Base-by-base conservation (phyloP, 169 alveolate genomes). In the Plasmodium gaboni region DNA sequence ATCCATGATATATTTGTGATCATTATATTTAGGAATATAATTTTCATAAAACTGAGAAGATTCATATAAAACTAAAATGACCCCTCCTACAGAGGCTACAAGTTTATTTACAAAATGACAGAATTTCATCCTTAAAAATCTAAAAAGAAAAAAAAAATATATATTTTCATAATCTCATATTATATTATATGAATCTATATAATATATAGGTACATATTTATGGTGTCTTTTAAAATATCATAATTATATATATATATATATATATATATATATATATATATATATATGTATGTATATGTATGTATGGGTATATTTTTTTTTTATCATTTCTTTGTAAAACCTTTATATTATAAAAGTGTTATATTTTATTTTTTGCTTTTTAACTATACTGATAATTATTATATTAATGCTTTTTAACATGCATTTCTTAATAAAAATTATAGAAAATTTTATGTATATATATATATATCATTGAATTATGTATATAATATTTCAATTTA, bases 61-160 rank as follows among this genome's bases (percentile, higher is more conserved):
- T 7, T 78, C 78, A 15, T 78, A 78, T 9, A 44, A 59, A 64
- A 78, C 69, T 50, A 78, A 50, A 42, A 78, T 65, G 4, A 78
- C 60, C 12, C 89, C 89, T 19, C 89, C 89, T 13, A 65, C 38
- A 7, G 89, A 19, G 50, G 89, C 74, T 50, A 78, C 10, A 57
- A 78, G n/a, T 44, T 51, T 63, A 69, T 78, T 64, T 65, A 78
- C n/a, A 51, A 48, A 42, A 24, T 46, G 53, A 65, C 42, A 78
- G 32, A 78, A 10, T 24, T 51, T 50, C 89, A 78, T 78, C 22
- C 63, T 78, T 78, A 55, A 26, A 59, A 65, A 19, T 53, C 68
- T 53, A 19, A 24, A 51, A 51, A 50, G 44, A 48, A 69, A 65
- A 76, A 74, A 65, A 55, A 59, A 38, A 73, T 13, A 63, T 63